Evolutionary conservation across 768 basidiomycete species (phyloP).

Genomic region (Mycena rosella): DNA sequence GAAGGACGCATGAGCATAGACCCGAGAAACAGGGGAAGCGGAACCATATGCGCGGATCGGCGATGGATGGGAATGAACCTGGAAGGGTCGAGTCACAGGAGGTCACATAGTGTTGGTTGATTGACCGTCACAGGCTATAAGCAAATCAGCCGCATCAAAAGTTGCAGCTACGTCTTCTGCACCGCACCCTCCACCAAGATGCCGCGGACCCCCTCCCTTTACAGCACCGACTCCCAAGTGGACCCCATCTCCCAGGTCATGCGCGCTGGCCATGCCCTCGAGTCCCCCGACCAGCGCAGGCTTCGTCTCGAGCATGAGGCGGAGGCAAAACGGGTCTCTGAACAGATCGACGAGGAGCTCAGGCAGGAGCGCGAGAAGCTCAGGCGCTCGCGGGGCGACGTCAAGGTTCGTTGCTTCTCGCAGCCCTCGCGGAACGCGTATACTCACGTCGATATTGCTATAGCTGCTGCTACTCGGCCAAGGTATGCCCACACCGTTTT

Average conservation of each 20-base stretch:
- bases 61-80: background rate
- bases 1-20: conserved; percentile 16
- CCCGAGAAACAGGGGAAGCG: conserved; percentile 40
- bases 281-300: conserved; percentile 75
- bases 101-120: too few species aligned
- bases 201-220: conserved; percentile 80
- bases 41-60: conserved; percentile 29
- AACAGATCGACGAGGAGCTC: conserved; percentile 86
- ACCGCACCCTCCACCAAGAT: too few species aligned
- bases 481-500: conserved; percentile 23
- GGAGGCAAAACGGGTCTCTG: conserved; percentile 81
- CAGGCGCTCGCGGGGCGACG: conserved; percentile 77
- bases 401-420: conserved; percentile 63
- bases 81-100: too few species aligned
- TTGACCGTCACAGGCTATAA: conserved; percentile 43
- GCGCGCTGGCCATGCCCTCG: conserved; percentile 68
- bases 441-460: conserved; percentile 44
- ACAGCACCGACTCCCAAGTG: conserved; percentile 65
- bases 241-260: conserved; percentile 81
- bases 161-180: too few species aligned
- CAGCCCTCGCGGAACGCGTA: conserved; percentile 47
- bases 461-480: conserved; percentile 83
- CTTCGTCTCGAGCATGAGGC: conserved; percentile 74
- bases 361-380: conserved; percentile 75
- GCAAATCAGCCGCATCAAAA: too few species aligned